These are phyloP conservation scores for Sugiyamaella pinicola DNA, from an alignment of 1,139 yeast genomes.

Conservation along the genomic window DNA sequence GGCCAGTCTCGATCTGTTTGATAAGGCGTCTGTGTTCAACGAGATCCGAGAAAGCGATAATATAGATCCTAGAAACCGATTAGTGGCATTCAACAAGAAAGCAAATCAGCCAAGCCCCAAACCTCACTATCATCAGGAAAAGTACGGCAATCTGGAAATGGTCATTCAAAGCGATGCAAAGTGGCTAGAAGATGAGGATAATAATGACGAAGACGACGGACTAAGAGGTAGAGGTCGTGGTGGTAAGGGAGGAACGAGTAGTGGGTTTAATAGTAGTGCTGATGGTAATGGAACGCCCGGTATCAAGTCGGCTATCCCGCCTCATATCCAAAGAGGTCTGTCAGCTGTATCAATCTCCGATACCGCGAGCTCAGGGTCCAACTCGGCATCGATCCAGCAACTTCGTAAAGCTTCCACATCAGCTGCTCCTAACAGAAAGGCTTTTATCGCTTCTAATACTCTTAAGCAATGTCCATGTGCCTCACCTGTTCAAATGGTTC, in stretches of 20 bases:
- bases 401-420: conserved; percentile 18
- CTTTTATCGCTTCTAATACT: conserved; percentile 26
- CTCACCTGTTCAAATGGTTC: conserved; percentile 80
- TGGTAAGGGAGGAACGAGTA: not conserved
- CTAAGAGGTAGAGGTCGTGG: not conserved
- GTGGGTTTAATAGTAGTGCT: not conserved
- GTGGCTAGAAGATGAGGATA: conserved; percentile 15
- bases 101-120: conserved; percentile 16
- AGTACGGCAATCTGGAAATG: conserved; percentile 75
- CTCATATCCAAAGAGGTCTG: conserved; percentile 11
- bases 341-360: conserved; percentile 10
- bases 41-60: conserved; percentile 69
- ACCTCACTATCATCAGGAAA: conserved; percentile 31
- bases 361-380: conserved; percentile 2
- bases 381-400: conserved; percentile 17
- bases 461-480: conserved; percentile 54
- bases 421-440: conserved; percentile 11
- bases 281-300: conserved; percentile 1
- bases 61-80: conserved; percentile 59
- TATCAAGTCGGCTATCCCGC: conserved; percentile 1
- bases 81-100: conserved; percentile 72
- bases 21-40: conserved; percentile 76
- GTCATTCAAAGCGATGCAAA: conserved; percentile 51
- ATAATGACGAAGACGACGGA: conserved; percentile 11
- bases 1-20: conserved; percentile 79